Conservation (phyloP, 108 stramenopile genomes). For the Ochromonas danica region DNA sequence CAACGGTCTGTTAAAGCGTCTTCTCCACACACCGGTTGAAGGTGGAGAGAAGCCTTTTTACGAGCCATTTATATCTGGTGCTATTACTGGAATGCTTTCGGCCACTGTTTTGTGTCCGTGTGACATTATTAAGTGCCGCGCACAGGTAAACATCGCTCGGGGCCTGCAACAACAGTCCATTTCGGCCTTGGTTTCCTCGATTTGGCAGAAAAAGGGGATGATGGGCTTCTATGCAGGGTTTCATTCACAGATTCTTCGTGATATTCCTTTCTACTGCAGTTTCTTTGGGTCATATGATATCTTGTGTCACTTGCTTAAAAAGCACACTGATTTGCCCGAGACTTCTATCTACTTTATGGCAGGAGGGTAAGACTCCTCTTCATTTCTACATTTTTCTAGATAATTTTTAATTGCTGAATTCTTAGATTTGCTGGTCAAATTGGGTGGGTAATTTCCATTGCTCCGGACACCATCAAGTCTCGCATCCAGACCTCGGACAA, state of each 20-base stretch:
- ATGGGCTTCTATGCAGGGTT: constrained; percentile 49
- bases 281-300: constrained; percentile 56
- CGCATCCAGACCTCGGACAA: constrained; percentile 47
- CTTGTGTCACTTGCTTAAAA: constrained; percentile 35
- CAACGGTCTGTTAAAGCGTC: constrained; percentile 53
- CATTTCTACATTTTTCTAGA: too few relatives aligned
- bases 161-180: neutral
- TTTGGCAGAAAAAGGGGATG: constrained; percentile 45
- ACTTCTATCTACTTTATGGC: constrained; percentile 22
- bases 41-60: constrained; percentile 10
- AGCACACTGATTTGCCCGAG: constrained; percentile 34
- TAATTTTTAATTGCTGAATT: neutral
- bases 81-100: constrained; percentile 47
- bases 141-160: constrained; percentile 35
- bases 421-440: constrained; percentile 51
- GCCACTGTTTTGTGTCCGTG: constrained; percentile 52
- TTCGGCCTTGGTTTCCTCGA: neutral
- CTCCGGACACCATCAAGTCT: constrained; percentile 49
- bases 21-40: constrained; percentile 38
- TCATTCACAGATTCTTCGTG: constrained; percentile 47
- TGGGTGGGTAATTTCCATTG: constrained; percentile 53
- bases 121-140: constrained; percentile 54
- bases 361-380: neutral
- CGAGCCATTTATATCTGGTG: constrained; percentile 34
- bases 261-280: constrained; percentile 51